phyloP scores from a whole-genome alignment of 305 asterid genomes.

The Ilex paraguariensis region DNA sequence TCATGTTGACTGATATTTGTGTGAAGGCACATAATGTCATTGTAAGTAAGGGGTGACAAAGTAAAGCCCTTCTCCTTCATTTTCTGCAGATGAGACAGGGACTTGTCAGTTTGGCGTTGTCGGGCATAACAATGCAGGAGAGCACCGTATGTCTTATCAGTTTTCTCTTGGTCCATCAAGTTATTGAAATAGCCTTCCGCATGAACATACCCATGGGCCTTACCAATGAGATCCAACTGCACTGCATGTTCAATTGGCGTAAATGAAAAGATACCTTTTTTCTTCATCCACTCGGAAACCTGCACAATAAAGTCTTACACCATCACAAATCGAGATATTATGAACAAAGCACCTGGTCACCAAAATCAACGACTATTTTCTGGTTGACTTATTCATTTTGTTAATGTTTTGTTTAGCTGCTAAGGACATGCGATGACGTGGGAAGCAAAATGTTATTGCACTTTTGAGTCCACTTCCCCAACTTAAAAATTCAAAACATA shows the following conservation, averaged over 20 bases:
- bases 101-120: conserved; percentile 46
- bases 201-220: conserved; percentile 49
- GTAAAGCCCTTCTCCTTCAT: conserved; percentile 59
- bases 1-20: conserved; percentile 37
- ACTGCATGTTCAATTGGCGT: conserved; percentile 74
- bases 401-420: too few relatives aligned
- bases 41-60: conserved; percentile 49
- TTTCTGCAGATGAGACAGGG: conserved; percentile 41
- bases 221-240: conserved; percentile 74
- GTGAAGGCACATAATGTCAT: conserved; percentile 67
- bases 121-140: conserved; percentile 77
- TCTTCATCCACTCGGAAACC: conserved; percentile 67
- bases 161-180: conserved; percentile 57
- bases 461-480: too few relatives aligned
- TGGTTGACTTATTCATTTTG: too few relatives aligned
- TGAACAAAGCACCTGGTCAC: too few relatives aligned
- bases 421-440: too few relatives aligned
- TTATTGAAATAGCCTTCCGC: conserved; percentile 68
- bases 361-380: too few relatives aligned
- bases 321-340: neutral
- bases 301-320: conserved; percentile 10
- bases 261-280: conserved; percentile 33
- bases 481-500: too few relatives aligned
- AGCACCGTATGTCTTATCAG: conserved; percentile 66
- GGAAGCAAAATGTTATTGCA: too few relatives aligned